A percentile compares a stretch with the other conserved stretches of the same genome.
Evolutionary conservation across 129 eudicot genomes (phyloP).

Genomic region (Glebionis coronaria): DNA sequence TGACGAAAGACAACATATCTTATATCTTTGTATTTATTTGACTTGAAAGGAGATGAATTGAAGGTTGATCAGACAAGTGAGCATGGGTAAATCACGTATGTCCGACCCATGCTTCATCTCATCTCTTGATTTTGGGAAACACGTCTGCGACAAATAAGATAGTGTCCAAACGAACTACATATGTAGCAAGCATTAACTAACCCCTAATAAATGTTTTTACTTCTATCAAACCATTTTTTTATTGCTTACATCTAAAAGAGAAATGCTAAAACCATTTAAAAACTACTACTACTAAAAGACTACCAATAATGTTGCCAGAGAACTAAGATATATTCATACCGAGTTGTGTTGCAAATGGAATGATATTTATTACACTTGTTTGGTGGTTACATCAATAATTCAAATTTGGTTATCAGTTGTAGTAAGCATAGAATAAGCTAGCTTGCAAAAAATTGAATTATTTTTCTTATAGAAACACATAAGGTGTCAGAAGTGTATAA

Average conservation of each 20-base stretch:
- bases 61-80: constrained; percentile 15
- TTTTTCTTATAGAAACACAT: not conserved
- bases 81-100: constrained; percentile 30
- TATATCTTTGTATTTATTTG: not conserved
- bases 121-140: constrained; percentile 34
- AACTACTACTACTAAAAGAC: too few species aligned
- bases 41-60: constrained; percentile 7
- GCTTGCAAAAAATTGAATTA: not conserved
- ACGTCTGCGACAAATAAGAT: constrained; percentile 23
- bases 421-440: too few species aligned
- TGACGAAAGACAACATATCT: too few species aligned
- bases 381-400: not conserved
- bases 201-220: constrained; percentile 12
- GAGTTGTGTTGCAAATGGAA: constrained; percentile 6
- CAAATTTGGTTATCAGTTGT: not conserved
- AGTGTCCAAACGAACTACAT: constrained; percentile 21
- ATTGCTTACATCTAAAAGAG: not conserved
- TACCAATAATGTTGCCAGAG: constrained; percentile 7
- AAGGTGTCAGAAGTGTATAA: not conserved
- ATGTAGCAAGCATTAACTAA: constrained; percentile 21
- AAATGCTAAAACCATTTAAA: too few species aligned
- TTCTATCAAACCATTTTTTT: not conserved
- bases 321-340: not conserved
- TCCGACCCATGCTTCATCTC: constrained; percentile 32
- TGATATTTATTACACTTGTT: constrained; percentile 5